phyloP scores from a whole-genome alignment of 2,329 filamentous ascomycete genomes.

The Akanthomyces muscarius region DNA sequence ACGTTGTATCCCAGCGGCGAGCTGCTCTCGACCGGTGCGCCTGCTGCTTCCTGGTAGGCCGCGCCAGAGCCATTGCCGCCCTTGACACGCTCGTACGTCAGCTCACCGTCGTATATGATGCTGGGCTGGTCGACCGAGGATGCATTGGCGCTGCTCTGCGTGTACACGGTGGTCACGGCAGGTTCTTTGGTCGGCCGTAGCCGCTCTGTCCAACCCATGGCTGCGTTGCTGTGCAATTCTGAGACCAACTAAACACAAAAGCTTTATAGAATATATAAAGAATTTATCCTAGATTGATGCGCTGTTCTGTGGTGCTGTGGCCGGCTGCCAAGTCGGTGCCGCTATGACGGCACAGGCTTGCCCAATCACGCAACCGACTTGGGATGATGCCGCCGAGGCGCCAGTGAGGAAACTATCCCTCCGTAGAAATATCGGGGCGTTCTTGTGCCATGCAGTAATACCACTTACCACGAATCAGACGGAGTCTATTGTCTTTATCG shows the following conservation, averaged over 20 bases:
- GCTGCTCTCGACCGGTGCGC: conserved; percentile 55
- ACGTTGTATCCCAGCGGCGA: conserved; percentile 60
- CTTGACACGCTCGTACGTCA: conserved; percentile 38
- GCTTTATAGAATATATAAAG: background rate
- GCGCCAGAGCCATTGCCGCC: conserved; percentile 47
- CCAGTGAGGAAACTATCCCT: too few species aligned
- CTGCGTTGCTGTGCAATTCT: background rate
- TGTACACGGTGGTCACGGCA: background rate
- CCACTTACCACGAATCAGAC: too few species aligned
- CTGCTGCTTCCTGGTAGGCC: conserved; percentile 57
- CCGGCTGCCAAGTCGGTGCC: background rate
- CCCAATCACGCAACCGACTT: conserved; percentile 9
- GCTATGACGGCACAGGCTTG: conserved; percentile 1
- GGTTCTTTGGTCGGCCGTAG: conserved; percentile 6
- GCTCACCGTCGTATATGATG: conserved; percentile 35
- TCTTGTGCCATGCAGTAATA: background rate
- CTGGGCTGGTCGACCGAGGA: conserved; percentile 2
- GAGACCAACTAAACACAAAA: background rate
- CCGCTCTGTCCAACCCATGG: conserved; percentile 6
- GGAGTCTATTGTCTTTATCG: background rate
- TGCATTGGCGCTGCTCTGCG: conserved; percentile 5
- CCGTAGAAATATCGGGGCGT: background rate
- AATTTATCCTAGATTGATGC: too few species aligned
- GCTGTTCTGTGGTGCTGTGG: background rate
- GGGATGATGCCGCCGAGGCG: background rate